Percentiles rank a stretch among this genome's conserved stretches.
Conservation (phyloP, 2,329 filamentous ascomycete species). For the Phaeosphaeria sp. region DNA sequence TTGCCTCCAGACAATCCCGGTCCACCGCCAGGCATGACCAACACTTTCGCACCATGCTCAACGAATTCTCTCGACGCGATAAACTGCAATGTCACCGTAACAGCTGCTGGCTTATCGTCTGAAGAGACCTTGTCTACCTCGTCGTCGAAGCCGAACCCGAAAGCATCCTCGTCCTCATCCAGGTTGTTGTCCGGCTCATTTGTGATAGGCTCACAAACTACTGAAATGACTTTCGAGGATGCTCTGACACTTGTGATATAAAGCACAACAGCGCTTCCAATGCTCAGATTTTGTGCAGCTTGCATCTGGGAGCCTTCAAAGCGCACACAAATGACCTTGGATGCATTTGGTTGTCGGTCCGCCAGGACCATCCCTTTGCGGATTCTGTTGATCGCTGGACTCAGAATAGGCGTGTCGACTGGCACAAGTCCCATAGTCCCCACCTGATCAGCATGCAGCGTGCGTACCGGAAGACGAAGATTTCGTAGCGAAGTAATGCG, state of each 20-base stretch:
- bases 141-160: slow-evolving; percentile 63
- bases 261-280: slow-evolving; percentile 76
- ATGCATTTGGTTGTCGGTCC: slow-evolving; percentile 62
- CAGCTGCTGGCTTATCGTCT: slow-evolving; percentile 40
- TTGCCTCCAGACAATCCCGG: slow-evolving; percentile 65
- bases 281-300: slow-evolving; percentile 67
- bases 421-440: slow-evolving; percentile 82
- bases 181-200: slow-evolving; percentile 24
- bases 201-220: slow-evolving; percentile 23
- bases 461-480: slow-evolving; percentile 80
- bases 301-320: slow-evolving; percentile 63
- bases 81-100: slow-evolving; percentile 68
- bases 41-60: slow-evolving; percentile 71
- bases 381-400: slow-evolving; percentile 49
- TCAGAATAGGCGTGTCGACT: slow-evolving; percentile 32
- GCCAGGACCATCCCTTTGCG: slow-evolving; percentile 85
- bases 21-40: slow-evolving; percentile 74
- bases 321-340: slow-evolving; percentile 62
- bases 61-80: slow-evolving; percentile 75
- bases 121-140: slow-evolving; percentile 50
- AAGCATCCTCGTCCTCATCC: slow-evolving; percentile 51
- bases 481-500: slow-evolving; percentile 87
- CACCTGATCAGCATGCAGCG: slow-evolving; percentile 79
- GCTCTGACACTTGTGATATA: slow-evolving; percentile 89
- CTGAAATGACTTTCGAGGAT: slow-evolving; percentile 73